phyloP scores from a whole-genome alignment of 2,329 filamentous ascomycete species.

The Ceratocystis huliohia region DNA sequence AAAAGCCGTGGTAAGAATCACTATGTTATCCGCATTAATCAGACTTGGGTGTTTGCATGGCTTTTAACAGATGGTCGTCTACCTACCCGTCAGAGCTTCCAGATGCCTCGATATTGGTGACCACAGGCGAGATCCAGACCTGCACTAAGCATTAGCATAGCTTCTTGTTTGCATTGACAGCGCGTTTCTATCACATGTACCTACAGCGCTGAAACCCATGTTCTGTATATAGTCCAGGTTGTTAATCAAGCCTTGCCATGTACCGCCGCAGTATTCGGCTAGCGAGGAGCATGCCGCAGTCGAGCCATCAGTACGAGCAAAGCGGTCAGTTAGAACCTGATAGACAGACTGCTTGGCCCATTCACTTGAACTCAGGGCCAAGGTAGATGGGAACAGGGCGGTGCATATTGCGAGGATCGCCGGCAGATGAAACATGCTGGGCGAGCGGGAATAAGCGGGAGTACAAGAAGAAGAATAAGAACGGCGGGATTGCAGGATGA shows the following conservation, averaged over 20 bases:
- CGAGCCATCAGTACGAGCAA: conserved; percentile 31
- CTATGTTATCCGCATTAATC: conserved; percentile 23
- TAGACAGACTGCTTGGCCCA: conserved; percentile 35
- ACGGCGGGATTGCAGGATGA: background rate
- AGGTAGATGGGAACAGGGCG: conserved; percentile 4
- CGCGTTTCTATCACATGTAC: background rate
- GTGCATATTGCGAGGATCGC: background rate
- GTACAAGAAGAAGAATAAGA: background rate
- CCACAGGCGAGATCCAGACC: conserved; percentile 35
- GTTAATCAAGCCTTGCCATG: conserved; percentile 37
- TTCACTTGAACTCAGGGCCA: conserved; percentile 26
- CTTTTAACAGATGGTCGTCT: background rate
- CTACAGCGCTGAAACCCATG: conserved; percentile 33
- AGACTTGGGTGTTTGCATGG: background rate
- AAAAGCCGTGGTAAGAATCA: conserved; percentile 32
- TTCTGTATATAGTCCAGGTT: conserved; percentile 39
- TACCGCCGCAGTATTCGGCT: conserved; percentile 37
- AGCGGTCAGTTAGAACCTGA: conserved; percentile 35
- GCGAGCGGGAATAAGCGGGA: background rate
- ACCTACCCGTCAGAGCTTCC: conserved; percentile 24
- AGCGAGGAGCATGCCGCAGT: conserved; percentile 27
- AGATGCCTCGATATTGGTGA: conserved; percentile 29
- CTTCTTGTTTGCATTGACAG: background rate
- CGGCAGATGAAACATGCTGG: conserved; percentile 10
- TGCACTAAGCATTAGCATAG: conserved; percentile 11